Percentiles rank a stretch among this genome's conserved stretches.
phyloP scores from a whole-genome alignment of 257 asterid species.

The Przewalskia tangutica region DNA sequence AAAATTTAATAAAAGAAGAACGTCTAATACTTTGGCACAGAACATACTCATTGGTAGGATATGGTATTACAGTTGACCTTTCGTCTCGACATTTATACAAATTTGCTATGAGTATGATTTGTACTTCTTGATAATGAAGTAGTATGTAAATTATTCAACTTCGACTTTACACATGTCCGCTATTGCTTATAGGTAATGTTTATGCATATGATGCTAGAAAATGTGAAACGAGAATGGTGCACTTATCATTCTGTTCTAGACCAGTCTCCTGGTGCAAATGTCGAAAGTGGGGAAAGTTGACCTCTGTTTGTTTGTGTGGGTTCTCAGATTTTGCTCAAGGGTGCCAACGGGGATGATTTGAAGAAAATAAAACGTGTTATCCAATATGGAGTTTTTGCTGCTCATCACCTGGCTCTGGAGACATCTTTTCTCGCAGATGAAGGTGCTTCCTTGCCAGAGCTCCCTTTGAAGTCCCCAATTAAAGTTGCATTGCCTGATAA shows the following conservation, averaged over 20 bases:
- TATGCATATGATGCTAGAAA: background rate
- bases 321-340: conserved; percentile 76
- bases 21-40: background rate
- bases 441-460: conserved; percentile 86
- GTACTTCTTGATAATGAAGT: background rate
- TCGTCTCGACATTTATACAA: background rate
- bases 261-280: background rate
- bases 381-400: conserved; percentile 93
- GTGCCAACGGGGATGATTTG: conserved; percentile 77
- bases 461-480: conserved; percentile 62
- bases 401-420: conserved; percentile 94
- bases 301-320: background rate
- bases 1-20: background rate
- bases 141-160: background rate
- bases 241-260: background rate
- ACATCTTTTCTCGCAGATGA: conserved; percentile 98
- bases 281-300: background rate
- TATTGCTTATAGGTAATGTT: background rate
- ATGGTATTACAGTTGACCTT: background rate
- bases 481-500: conserved; percentile 73
- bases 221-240: background rate
- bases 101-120: background rate
- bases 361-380: conserved; percentile 89
- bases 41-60: background rate
- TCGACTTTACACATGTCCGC: background rate